A percentile compares a stretch with the other conserved stretches of the same genome.
Conservation (phyloP, 768 basidiomycete species). For the Hortiboletus flavorubellus region DNA sequence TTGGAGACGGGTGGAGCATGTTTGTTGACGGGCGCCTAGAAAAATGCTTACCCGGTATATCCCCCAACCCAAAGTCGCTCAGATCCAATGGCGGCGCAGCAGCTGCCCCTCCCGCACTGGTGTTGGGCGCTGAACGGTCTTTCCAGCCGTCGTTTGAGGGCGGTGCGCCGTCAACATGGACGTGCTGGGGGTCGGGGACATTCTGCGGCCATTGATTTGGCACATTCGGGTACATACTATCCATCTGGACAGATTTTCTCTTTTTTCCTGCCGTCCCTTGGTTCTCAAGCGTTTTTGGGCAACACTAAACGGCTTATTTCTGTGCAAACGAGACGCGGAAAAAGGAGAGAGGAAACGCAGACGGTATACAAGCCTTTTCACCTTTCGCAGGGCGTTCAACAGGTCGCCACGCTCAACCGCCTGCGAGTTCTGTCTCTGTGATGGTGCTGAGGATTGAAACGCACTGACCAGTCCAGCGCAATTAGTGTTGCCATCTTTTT, state of each 20-base stretch:
- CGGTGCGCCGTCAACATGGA: slow-evolving; percentile 29
- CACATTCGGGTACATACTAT: slow-evolving; percentile 46
- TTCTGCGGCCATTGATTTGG: slow-evolving; percentile 41
- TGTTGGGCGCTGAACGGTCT: slow-evolving; percentile 30
- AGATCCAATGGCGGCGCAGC: slow-evolving; percentile 38
- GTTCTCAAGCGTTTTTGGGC: slow-evolving; percentile 43
- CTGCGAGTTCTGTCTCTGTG: slow-evolving; percentile 39
- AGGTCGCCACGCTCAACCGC: slow-evolving; percentile 35
- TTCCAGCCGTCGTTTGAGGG: slow-evolving; percentile 39
- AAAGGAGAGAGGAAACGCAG: slow-evolving; percentile 35
- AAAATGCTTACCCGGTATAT: slow-evolving; percentile 41
- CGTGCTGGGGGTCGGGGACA: slow-evolving; percentile 33
- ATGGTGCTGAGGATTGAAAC: slow-evolving; percentile 37
- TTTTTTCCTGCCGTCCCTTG: slow-evolving; percentile 38
- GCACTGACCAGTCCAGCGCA: slow-evolving; percentile 31
- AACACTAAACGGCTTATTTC: slow-evolving; percentile 46
- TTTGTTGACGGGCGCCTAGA: slow-evolving; percentile 28
- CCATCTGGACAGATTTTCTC: slow-evolving; percentile 38
- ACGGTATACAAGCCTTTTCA: slow-evolving; percentile 39
- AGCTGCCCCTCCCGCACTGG: slow-evolving; percentile 25
- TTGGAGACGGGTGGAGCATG: not conserved
- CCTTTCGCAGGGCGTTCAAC: slow-evolving; percentile 36
- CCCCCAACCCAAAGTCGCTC: slow-evolving; percentile 42
- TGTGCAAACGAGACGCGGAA: slow-evolving; percentile 38
- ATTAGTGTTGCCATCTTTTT: slow-evolving; percentile 24